Conservation (phyloP, 2,329 filamentous ascomycete genomes). For the Emmonsia crescens region DNA sequence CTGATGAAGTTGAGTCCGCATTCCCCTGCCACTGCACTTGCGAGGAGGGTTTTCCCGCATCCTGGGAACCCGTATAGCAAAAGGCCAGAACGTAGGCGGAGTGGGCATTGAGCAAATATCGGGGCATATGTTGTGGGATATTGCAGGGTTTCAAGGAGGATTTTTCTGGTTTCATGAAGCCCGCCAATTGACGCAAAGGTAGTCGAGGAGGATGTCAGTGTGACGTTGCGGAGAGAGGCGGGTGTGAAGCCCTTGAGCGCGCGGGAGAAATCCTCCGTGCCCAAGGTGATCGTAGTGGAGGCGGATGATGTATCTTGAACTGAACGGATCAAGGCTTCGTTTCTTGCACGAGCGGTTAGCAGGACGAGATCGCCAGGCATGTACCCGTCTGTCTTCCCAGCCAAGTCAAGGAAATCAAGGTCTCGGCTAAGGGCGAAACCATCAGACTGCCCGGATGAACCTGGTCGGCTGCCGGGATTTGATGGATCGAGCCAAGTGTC, state of each 20-base stretch:
- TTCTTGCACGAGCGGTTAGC: slow-evolving; percentile 75
- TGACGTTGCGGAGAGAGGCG: slow-evolving; percentile 86
- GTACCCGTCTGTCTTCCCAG: slow-evolving; percentile 90
- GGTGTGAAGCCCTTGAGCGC: slow-evolving; percentile 90
- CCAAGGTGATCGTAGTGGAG: slow-evolving; percentile 51
- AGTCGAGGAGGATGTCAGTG: slow-evolving; percentile 82
- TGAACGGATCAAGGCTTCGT: slow-evolving; percentile 81
- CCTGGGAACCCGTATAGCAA: slow-evolving; percentile 91
- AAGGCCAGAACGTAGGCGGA: slow-evolving; percentile 86
- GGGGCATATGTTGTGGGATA: slow-evolving; percentile 97
- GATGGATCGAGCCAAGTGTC: slow-evolving; percentile 69
- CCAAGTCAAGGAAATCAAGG: slow-evolving; percentile 84
- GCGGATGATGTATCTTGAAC: slow-evolving; percentile 46
- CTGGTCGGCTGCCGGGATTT: slow-evolving; percentile 43
- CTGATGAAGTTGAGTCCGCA: slow-evolving; percentile 97
- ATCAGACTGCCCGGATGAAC: slow-evolving; percentile 35
- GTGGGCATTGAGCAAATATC: slow-evolving; percentile 90
- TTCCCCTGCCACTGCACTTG: slow-evolving; percentile 93
- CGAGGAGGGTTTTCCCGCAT: slow-evolving; percentile 91
- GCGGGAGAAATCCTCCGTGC: slow-evolving; percentile 64
- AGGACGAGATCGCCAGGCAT: slow-evolving; percentile 91
- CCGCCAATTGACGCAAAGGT: slow-evolving; percentile 91
- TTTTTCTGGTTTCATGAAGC: slow-evolving; percentile 71
- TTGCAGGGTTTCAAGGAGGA: slow-evolving; percentile 87
- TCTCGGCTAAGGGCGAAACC: slow-evolving; percentile 64